Base-by-base conservation (phyloP, 306 rosid genomes). In the Inga laurina region DNA sequence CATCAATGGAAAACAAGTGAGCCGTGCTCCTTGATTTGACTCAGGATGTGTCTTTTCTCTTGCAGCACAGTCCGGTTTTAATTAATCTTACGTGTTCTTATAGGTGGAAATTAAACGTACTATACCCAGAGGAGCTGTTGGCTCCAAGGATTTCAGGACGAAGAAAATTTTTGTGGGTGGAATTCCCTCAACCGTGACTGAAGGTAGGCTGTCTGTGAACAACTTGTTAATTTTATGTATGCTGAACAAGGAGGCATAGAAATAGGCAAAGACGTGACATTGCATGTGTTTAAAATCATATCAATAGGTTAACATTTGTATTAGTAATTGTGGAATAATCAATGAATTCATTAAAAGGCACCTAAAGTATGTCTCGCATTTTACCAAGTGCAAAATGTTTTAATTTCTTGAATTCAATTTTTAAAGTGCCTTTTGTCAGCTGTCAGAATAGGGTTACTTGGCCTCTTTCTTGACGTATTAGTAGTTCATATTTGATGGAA, bases 111-210 rank as follows among this genome's bases (percentile, higher is more conserved):
- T 90, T 72, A 92, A 92, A 87, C 88, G 96, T 74, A 92, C 96
- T 21, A 92, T 92, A 52, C 96, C 96, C 0, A 92, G 88, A 74
- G 96, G 96, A 32, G 91, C 89, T 81, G 92, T 90, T 67, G 91
- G 89, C 43, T 87, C 93, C 13, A 92, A 87, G 84, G 96, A 92
- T 82, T 92, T 90, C 68, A 92, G 88, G 83, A 92, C 96, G 1
- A 92, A 88, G 89, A 92, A 92, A 85, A 88, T 92, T 56, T 92
- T 92, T 81, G 96, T 92, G 56, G 96, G 96, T 72, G 96, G 96
- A 43, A 92, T 92, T 57, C 96, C 96, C 59, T 86, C 96, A 18
- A 59, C 92, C 0, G 90, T 90, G 46, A 79, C 87, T 14, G 96
- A 92, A 82, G 96, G 96, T 92, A 78, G 44, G 78, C 73, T 56